phyloP scores from a whole-genome alignment of 2,329 filamentous ascomycete species.

The Talaromyces sp. region DNA sequence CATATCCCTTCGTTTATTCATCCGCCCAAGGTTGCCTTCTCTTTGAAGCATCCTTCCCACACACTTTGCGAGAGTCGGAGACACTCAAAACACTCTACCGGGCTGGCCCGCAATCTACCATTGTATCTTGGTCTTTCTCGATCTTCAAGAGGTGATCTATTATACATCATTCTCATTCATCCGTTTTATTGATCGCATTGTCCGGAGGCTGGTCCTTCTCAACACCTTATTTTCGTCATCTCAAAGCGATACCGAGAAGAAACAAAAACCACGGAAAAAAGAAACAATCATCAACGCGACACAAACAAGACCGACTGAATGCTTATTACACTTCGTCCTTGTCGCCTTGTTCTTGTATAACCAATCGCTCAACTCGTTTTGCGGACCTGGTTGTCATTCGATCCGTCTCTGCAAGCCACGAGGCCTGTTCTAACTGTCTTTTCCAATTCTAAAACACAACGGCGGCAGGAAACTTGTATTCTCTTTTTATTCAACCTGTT shows the following conservation, averaged over 20 bases:
- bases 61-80: constrained; percentile 23
- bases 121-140: constrained; percentile 15
- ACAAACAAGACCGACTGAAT: neutral
- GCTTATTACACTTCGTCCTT: neutral
- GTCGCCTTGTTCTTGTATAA: constrained; percentile 13
- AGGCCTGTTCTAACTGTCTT: constrained; percentile 12
- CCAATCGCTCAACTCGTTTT: constrained; percentile 6
- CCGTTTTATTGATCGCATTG: constrained; percentile 4
- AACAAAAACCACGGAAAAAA: neutral
- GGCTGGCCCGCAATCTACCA: constrained; percentile 40
- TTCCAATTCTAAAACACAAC: constrained; percentile 1
- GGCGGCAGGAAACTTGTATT: constrained; percentile 3
- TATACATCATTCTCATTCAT: constrained; percentile 7
- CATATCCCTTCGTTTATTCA: constrained; percentile 26
- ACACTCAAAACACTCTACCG: constrained; percentile 17
- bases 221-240: constrained; percentile 7
- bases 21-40: constrained; percentile 21
- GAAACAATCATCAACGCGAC: neutral
- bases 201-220: constrained; percentile 18
- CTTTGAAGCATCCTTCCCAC: constrained; percentile 18
- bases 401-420: constrained; percentile 19
- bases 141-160: constrained; percentile 2
- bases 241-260: constrained; percentile 1
- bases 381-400: constrained; percentile 14
- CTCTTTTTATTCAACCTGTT: neutral